Evolutionary conservation across 139 green algal species (phyloP).

Genomic region (Zygnema circumcarinatum): DNA sequence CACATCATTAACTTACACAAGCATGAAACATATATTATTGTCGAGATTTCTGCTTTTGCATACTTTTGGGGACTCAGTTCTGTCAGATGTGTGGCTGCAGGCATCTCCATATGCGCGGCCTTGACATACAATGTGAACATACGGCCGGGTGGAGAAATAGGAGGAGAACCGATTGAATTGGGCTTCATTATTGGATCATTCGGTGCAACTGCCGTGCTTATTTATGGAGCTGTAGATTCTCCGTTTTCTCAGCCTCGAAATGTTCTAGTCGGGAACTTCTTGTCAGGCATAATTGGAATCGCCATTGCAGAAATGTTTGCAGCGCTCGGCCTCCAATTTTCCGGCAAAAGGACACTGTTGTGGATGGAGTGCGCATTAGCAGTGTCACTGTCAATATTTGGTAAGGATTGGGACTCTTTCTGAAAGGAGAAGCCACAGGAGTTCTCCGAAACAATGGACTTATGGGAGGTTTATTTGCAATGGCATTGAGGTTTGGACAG

Average conservation of each 20-base stretch:
- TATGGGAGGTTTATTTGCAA: no score
- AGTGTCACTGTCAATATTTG: constrained; percentile 40
- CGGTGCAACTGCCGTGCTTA: constrained; percentile 40
- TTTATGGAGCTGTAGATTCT: constrained; percentile 47
- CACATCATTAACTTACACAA: no score
- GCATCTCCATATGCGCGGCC: constrained; percentile 21
- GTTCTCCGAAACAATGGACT: no score
- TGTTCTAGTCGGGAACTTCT: constrained; percentile 3
- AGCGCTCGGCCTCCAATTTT: constrained; percentile 15
- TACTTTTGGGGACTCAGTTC: no score
- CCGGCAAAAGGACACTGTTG: neutral
- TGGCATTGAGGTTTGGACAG: no score
- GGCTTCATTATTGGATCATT: constrained; percentile 51
- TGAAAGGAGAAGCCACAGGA: no score
- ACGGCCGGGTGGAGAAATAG: neutral
- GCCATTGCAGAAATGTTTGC: constrained; percentile 38
- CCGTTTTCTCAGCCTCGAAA: constrained; percentile 44
- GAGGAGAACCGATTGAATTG: neutral
- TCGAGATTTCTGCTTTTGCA: no score
- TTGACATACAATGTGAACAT: constrained; percentile 38
- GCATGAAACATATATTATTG: no score
- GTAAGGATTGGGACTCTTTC: no score
- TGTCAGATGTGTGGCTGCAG: no score
- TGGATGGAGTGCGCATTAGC: constrained; percentile 43
- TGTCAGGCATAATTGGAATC: constrained; percentile 34